Evolutionary conservation across 805 yeast genomes (phyloP).

Genomic region (Saccharomycopsis sp.): DNA sequence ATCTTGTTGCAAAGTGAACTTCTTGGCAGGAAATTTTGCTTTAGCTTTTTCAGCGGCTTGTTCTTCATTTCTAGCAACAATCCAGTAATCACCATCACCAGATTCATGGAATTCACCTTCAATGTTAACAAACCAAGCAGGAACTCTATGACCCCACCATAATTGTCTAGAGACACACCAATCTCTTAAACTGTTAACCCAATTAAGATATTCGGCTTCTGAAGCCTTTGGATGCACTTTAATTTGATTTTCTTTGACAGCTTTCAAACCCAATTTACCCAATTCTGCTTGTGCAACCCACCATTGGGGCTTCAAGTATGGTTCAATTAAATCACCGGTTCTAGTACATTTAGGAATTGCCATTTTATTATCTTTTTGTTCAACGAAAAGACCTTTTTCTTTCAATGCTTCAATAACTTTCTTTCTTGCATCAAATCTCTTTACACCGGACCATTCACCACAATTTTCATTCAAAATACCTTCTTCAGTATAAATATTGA

Average conservation of each 20-base stretch:
- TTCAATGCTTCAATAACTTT: constrained; percentile 75
- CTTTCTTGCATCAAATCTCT: constrained; percentile 90
- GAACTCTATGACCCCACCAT: constrained; percentile 98
- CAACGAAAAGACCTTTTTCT: constrained; percentile 67
- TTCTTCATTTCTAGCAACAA: constrained; percentile 75
- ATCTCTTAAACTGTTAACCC: constrained; percentile 95
- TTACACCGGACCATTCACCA: constrained; percentile 88
- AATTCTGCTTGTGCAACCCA: constrained; percentile 90
- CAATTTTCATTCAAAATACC: constrained; percentile 87
- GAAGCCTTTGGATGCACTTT: constrained; percentile 82
- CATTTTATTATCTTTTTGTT: constrained; percentile 93
- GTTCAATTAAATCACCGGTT: constrained; percentile 96
- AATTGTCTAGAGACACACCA: constrained; percentile 97
- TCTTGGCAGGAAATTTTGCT: constrained; percentile 60
- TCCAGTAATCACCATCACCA: constrained; percentile 72
- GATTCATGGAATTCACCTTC: constrained; percentile 57
- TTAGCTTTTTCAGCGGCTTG: constrained; percentile 85
- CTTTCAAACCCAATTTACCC: constrained; percentile 83
- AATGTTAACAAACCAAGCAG: constrained; percentile 79
- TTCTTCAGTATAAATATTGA: constrained; percentile 87
- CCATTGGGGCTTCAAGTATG: constrained; percentile 97
- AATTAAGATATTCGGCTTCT: constrained; percentile 87
- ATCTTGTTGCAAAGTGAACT: constrained; percentile 81
- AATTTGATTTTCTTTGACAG: constrained; percentile 75
- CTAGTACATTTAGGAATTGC: constrained; percentile 88